Conservation (phyloP, 331 rosid species). For the Dryas integrifolia region DNA sequence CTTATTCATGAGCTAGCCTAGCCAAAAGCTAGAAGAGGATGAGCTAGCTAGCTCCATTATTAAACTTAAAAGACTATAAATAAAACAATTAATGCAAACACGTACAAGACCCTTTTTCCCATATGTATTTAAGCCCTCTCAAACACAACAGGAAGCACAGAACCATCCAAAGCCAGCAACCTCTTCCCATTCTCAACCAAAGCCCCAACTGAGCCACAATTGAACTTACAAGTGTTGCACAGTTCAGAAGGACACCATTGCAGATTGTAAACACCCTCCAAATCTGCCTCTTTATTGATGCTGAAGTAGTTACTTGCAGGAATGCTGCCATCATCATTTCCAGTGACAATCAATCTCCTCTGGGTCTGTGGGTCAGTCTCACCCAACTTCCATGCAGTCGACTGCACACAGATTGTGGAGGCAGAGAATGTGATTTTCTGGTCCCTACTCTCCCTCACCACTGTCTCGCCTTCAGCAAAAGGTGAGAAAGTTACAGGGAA, state of each 20-base stretch:
- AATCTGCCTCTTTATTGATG: not conserved
- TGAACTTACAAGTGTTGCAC: conserved; percentile 37
- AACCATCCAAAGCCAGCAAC: conserved; percentile 45
- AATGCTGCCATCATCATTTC: not conserved
- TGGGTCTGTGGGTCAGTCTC: conserved; percentile 17
- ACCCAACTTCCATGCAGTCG: conserved; percentile 40
- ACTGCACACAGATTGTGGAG: conserved; percentile 23
- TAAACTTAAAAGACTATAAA: too few relatives aligned
- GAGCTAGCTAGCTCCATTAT: too few relatives aligned
- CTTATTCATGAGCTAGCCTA: too few relatives aligned
- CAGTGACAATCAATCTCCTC: conserved; percentile 37
- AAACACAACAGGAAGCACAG: conserved; percentile 37
- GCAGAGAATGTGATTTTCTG: conserved; percentile 32
- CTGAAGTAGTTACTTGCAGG: not conserved
- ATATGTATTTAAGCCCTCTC: conserved; percentile 20
- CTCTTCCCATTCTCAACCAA: conserved; percentile 42
- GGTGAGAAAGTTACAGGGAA: conserved; percentile 35
- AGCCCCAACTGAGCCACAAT: conserved; percentile 38
- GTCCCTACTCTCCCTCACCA: conserved; percentile 30
- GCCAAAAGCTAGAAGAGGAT: too few relatives aligned
- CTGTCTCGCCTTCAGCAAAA: conserved; percentile 10
- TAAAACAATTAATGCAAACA: too few relatives aligned
- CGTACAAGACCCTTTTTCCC: too few relatives aligned
- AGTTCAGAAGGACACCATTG: conserved; percentile 52
- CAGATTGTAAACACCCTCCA: conserved; percentile 25